A percentile compares a stretch with the other conserved stretches of the same genome.
These are phyloP conservation scores for Hamigera avellanea DNA, from an alignment of 495 filamentous ascomycete genomes.

Conservation along the genomic window DNA sequence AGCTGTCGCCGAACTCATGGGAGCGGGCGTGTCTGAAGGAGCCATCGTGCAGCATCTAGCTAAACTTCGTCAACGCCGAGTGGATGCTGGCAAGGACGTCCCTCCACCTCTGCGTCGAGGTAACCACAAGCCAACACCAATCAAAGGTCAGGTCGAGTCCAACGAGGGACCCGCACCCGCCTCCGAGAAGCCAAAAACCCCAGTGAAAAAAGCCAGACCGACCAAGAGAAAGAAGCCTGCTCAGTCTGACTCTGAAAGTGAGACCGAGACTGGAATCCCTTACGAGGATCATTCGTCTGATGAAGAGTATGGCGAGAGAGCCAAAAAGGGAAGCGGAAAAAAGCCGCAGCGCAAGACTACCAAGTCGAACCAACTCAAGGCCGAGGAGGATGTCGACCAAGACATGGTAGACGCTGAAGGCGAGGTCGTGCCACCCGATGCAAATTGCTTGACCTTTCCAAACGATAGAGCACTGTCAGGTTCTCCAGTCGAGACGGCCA, in stretches of 20 bases:
- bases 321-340: conserved; percentile 3
- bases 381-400: too few species aligned
- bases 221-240: neutral
- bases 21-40: conserved; percentile 23
- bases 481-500: too few species aligned
- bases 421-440: too few species aligned
- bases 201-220: too few species aligned
- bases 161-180: too few species aligned
- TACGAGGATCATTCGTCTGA: conserved; percentile 14
- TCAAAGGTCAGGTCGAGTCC: too few species aligned
- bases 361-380: neutral
- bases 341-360: conserved; percentile 2
- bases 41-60: conserved; percentile 38
- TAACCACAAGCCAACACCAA: conserved; percentile 1
- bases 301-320: conserved; percentile 9
- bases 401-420: too few species aligned
- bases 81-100: conserved; percentile 16
- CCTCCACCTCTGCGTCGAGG: conserved; percentile 30
- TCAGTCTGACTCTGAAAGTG: neutral
- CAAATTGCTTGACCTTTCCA: too few species aligned
- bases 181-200: too few species aligned
- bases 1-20: conserved; percentile 23
- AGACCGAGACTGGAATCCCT: conserved; percentile 3
- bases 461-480: too few species aligned
- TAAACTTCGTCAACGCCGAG: conserved; percentile 28